These are phyloP conservation scores for Choanephora cucurbitarum DNA, from an alignment of 371 early-diverging fungal genomes.

Conservation along the genomic window DNA sequence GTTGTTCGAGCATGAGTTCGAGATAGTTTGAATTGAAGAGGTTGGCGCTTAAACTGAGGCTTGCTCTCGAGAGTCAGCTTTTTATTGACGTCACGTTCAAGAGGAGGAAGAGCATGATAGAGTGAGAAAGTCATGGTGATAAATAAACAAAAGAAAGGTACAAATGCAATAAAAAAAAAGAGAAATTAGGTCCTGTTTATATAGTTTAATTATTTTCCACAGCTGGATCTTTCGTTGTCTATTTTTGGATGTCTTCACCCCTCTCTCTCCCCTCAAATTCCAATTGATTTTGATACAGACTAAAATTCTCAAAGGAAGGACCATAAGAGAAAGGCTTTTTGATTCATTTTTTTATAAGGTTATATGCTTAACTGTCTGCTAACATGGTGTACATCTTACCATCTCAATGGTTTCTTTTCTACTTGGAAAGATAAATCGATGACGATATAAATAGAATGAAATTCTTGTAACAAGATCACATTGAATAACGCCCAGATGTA, in stretches of 20 bases:
- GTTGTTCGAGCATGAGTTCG: constrained; percentile 37
- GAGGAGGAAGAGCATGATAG: constrained; percentile 26
- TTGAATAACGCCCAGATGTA: no score
- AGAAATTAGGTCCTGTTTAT: constrained; percentile 7
- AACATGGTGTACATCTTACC: no score
- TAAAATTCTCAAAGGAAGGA: constrained; percentile 9
- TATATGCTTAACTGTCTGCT: no score
- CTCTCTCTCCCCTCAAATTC: constrained; percentile 32
- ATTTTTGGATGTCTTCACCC: constrained; percentile 1
- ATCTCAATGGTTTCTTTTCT: no score
- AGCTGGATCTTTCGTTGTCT: no score
- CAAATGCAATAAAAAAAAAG: constrained; percentile 12
- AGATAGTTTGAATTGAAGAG: constrained; percentile 5
- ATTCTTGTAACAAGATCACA: no score
- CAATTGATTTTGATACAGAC: constrained; percentile 46
- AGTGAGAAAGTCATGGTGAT: constrained; percentile 26
- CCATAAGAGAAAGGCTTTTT: neutral
- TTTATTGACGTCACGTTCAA: constrained; percentile 20
- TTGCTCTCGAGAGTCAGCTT: constrained; percentile 3
- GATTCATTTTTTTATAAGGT: no score
- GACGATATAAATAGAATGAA: no score
- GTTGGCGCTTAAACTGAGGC: constrained; percentile 1
- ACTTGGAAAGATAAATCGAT: no score
- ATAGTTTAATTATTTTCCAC: constrained; percentile 6
- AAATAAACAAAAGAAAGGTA: constrained; percentile 9